Base-by-base conservation (phyloP, 2,329 filamentous ascomycete species). In the Capronia epimyces region DNA sequence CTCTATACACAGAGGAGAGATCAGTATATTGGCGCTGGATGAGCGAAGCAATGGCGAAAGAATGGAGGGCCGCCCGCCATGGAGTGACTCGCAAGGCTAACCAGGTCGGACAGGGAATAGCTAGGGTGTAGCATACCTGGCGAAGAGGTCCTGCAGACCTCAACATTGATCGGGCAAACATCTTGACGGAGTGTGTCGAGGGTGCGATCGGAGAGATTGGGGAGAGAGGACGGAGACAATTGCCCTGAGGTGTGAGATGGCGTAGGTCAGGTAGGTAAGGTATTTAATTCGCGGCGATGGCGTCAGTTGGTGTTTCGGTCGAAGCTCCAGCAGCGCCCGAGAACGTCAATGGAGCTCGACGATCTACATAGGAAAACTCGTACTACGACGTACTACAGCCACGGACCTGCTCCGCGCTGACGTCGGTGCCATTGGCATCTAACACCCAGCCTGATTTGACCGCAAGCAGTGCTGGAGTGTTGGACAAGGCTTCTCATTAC, bases 131-230 rank as follows among this genome's bases (percentile, higher is more conserved):
- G 39, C 43, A 67, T 72, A 87, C 84, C 72, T 78, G 78, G 69
- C 76, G 80, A 60, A 86, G 68, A 60, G 84, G 82, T 71, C 82
- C 80, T 47, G 78, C 77, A 62, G 76, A 78, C 65, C 83, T 78
- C 66, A 86, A 76, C 58, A 75, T 73, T 63, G 81, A 76, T 74
- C 84, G 76, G 56, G 83, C 76, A 65, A 87, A 84, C 82, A 88
- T 86, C 60, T 65, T 80, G 64, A 55, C 46, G 27, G 29, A 20
- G 24, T 24, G 21, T 22, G 5, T 32, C 13, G 44, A 24, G 21
- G 12, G 43, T n/a, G 32, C 37, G 18, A 16, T 3, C 29, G n/a
- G 37, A 44, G 29, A 27, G 40, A 27, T n/a, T 6, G 25, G 50
- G 24, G 36, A 13, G 43, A 25, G 15, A 40, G 31, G 9, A 50